phyloP scores from a whole-genome alignment of 208 protist species.

The Jaenimonas drosophilae region DNA sequence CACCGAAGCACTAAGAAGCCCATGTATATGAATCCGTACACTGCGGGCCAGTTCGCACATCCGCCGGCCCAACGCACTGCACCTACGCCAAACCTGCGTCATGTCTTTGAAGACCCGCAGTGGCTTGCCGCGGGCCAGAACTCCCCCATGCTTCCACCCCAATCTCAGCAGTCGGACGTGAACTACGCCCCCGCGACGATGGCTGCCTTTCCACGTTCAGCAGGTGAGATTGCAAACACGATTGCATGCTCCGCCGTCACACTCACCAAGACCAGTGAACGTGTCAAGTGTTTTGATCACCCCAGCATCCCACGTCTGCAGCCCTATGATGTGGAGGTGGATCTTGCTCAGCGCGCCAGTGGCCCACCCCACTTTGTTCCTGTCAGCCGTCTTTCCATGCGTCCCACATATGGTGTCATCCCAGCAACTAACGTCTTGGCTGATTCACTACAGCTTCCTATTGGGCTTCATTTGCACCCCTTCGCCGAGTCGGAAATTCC shows the following conservation, averaged over 20 bases:
- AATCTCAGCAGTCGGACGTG: no score
- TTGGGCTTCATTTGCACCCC: conserved; percentile 68
- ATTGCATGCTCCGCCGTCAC: conserved; percentile 14
- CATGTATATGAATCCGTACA: no score
- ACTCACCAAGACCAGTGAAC: conserved; percentile 19
- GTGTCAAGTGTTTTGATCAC: conserved; percentile 46
- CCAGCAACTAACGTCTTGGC: conserved; percentile 43
- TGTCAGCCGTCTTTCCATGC: conserved; percentile 29
- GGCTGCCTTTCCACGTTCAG: not conserved
- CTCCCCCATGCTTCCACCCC: no score
- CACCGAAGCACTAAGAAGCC: no score
- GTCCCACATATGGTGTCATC: conserved; percentile 51
- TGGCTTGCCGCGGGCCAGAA: no score
- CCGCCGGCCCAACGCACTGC: no score
- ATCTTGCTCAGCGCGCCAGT: conserved; percentile 21
- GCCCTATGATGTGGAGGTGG: conserved; percentile 43
- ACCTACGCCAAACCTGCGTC: conserved; percentile 19
- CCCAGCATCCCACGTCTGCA: conserved; percentile 62
- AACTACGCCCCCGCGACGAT: no score
- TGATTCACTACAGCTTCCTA: conserved; percentile 47
- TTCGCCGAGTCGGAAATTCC: conserved; percentile 50
- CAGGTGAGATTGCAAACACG: not conserved
- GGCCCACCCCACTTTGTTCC: conserved; percentile 37
- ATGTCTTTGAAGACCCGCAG: conserved; percentile 56
- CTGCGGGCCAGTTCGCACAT: no score